Evolutionary conservation across 148 eudicot genomes (phyloP).

Genomic region (Heliamphora exappendiculata): DNA sequence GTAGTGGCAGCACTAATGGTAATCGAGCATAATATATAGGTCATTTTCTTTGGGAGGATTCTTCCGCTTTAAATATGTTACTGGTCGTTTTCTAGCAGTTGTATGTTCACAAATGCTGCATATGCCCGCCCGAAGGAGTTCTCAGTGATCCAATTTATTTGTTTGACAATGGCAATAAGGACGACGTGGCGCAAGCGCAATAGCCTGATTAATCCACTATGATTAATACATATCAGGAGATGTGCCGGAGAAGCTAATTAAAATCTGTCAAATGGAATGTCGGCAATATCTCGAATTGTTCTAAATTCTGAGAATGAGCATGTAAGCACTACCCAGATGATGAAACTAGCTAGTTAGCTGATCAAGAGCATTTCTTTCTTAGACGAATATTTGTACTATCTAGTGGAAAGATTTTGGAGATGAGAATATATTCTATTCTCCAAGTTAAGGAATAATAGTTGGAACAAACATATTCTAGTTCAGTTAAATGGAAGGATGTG

Average conservation of each 20-base stretch:
- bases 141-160: not conserved
- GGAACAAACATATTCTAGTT: too few species aligned
- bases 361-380: not conserved
- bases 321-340: not conserved
- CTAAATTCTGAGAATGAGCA: conserved; percentile 2
- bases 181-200: not conserved
- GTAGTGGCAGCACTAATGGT: not conserved
- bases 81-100: not conserved
- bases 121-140: not conserved
- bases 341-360: not conserved
- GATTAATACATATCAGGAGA: not conserved
- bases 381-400: conserved; percentile 1
- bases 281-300: not conserved
- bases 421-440: not conserved
- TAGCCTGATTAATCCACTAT: not conserved
- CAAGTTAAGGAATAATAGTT: too few species aligned
- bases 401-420: not conserved
- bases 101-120: not conserved
- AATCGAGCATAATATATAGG: too few species aligned
- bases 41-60: not conserved
- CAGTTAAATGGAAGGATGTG: too few species aligned
- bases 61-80: not conserved
- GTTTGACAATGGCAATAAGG: not conserved
- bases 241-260: too few species aligned
- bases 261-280: not conserved